Percentiles rank a stretch among this genome's conserved stretches.
These are phyloP conservation scores for Mycena polygramma DNA, from an alignment of 768 basidiomycete genomes.

Conservation along the genomic window DNA sequence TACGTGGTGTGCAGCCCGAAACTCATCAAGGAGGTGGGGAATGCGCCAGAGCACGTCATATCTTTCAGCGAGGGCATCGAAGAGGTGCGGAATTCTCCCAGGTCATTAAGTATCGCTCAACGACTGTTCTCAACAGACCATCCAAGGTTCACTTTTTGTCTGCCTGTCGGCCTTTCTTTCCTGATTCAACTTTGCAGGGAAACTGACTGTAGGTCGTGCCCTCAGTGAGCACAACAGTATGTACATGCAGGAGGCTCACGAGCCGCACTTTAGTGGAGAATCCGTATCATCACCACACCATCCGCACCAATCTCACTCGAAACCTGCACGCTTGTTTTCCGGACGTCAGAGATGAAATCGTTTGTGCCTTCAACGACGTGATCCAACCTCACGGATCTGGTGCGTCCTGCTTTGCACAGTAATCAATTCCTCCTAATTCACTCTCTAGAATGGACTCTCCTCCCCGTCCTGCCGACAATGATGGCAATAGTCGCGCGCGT, in stretches of 20 bases:
- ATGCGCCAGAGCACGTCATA: conserved; percentile 52
- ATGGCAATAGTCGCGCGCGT: conserved; percentile 41
- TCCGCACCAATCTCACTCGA: conserved; percentile 34
- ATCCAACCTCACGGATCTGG: conserved; percentile 2
- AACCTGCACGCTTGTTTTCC: conserved; percentile 46
- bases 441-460: conserved; percentile 38
- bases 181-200: conserved; percentile 1
- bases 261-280: background rate
- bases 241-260: conserved; percentile 18
- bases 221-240: background rate
- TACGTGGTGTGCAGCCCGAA: conserved; percentile 51
- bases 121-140: background rate
- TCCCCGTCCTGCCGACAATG: conserved; percentile 32
- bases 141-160: conserved; percentile 6
- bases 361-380: conserved; percentile 31
- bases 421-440: too few relatives aligned
- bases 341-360: conserved; percentile 52
- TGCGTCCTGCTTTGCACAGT: background rate
- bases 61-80: conserved; percentile 50
- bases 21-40: conserved; percentile 57
- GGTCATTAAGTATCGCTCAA: background rate
- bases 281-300: conserved; percentile 21
- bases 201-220: conserved; percentile 17
- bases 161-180: background rate
- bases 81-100: conserved; percentile 44